A percentile compares a stretch with the other conserved stretches of the same genome.
These are phyloP conservation scores for Pochonia chlamydosporia DNA, from an alignment of 2,329 filamentous ascomycete species.

Conservation along the genomic window DNA sequence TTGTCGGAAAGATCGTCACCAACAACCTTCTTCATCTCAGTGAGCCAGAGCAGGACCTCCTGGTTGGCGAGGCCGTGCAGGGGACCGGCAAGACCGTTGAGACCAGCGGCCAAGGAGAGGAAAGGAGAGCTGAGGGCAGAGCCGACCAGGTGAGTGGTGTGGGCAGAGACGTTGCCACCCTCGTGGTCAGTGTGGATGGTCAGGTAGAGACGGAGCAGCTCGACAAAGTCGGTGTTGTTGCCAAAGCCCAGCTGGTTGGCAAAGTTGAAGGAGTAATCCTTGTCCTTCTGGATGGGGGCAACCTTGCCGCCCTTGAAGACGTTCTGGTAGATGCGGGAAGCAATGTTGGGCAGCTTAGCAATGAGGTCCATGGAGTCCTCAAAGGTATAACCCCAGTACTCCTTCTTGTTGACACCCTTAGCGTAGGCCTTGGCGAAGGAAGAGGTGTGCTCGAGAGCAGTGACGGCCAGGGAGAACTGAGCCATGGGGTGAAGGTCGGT, in stretches of 20 bases:
- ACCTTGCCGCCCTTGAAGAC: slow-evolving; percentile 99
- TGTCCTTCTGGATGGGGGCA: slow-evolving; percentile 90
- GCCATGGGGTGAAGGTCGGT: slow-evolving; percentile 99
- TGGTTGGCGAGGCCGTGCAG: slow-evolving; percentile 99
- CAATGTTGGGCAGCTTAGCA: slow-evolving; percentile 97
- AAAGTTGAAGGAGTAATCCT: slow-evolving; percentile 99
- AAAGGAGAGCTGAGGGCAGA: slow-evolving; percentile 94
- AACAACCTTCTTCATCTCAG: slow-evolving; percentile 94
- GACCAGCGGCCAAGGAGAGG: slow-evolving; percentile 91
- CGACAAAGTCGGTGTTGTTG: slow-evolving; percentile 91
- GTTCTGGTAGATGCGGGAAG: slow-evolving; percentile 98
- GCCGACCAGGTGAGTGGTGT: slow-evolving; percentile 98
- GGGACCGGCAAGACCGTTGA: slow-evolving; percentile 96
- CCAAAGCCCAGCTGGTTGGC: slow-evolving; percentile 98
- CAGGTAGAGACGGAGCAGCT: slow-evolving; percentile 97
- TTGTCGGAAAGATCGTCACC: slow-evolving; percentile 94
- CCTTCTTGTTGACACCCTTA: slow-evolving; percentile 98
- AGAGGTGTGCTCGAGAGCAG: slow-evolving; percentile 96
- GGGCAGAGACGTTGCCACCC: slow-evolving; percentile 96
- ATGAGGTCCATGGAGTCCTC: slow-evolving; percentile 99
- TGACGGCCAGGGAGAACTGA: slow-evolving; percentile 96
- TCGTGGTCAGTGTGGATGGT: slow-evolving; percentile 99
- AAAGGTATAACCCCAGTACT: slow-evolving; percentile 99
- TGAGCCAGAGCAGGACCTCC: slow-evolving; percentile 98
- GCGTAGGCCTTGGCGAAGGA: slow-evolving; percentile 97